These are phyloP conservation scores for Verbena officinalis DNA, from an alignment of 257 asterid species.

Conservation along the genomic window DNA sequence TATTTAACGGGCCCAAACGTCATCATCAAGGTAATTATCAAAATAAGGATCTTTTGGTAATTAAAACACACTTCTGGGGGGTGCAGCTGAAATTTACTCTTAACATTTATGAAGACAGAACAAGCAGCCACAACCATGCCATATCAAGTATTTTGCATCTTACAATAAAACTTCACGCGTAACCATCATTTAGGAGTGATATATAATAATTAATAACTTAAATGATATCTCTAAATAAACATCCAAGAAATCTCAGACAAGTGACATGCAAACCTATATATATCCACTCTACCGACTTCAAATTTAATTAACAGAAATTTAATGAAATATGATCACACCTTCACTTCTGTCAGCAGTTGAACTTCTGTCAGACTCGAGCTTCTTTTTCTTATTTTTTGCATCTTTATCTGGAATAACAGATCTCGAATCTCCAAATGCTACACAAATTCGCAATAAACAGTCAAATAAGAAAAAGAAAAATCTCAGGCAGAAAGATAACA, in stretches of 20 bases:
- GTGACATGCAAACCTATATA: neutral
- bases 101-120: neutral
- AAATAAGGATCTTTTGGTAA: too few species aligned
- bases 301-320: slow-evolving; percentile 8
- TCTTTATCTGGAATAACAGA: slow-evolving; percentile 50
- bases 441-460: slow-evolving; percentile 24
- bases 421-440: slow-evolving; percentile 77
- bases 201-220: too few species aligned
- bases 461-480: slow-evolving; percentile 27
- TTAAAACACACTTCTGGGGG: too few species aligned
- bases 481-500: slow-evolving; percentile 13
- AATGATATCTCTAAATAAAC: too few species aligned
- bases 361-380: slow-evolving; percentile 27
- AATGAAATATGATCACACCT: slow-evolving; percentile 38
- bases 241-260: too few species aligned
- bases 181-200: too few species aligned
- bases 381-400: slow-evolving; percentile 40
- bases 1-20: too few species aligned
- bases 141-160: neutral
- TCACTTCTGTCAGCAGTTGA: slow-evolving; percentile 29
- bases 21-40: too few species aligned
- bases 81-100: too few species aligned
- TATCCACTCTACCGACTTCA: neutral
- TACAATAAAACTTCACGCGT: too few species aligned
- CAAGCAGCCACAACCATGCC: neutral